Percentiles rank a stretch among this genome's conserved stretches.
These are phyloP conservation scores for Globisporangium viniferum DNA, from an alignment of 352 stramenopile species.

Conservation along the genomic window DNA sequence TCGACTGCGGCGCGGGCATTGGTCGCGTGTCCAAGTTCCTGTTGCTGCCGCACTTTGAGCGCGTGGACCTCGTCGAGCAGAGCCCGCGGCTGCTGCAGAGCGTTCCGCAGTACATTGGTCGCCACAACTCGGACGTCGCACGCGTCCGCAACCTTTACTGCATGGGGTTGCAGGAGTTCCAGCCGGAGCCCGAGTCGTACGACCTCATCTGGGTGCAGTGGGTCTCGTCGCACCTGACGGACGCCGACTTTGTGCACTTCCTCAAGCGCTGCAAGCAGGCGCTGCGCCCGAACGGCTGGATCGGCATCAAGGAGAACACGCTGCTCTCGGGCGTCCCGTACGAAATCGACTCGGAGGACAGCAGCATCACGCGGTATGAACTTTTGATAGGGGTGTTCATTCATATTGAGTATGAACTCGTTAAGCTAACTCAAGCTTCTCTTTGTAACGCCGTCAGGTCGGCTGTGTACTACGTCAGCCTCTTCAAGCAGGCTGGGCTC, in stretches of 20 bases:
- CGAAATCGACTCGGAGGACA: conserved; percentile 93
- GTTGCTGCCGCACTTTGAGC: conserved; percentile 83
- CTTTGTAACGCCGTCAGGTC: conserved; percentile 27
- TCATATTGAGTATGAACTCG: background rate
- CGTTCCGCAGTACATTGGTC: conserved; percentile 86
- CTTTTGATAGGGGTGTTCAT: background rate
- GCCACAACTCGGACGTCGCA: conserved; percentile 21
- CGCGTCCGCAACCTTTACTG: conserved; percentile 84
- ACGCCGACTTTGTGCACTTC: conserved; percentile 93
- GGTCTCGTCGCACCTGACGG: conserved; percentile 94
- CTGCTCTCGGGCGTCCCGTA: conserved; percentile 71
- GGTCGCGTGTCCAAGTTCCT: conserved; percentile 94
- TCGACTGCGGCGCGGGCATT: conserved; percentile 91
- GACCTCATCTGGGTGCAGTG: conserved; percentile 98
- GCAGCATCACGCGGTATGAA: conserved; percentile 86
- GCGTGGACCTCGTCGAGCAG: conserved; percentile 94
- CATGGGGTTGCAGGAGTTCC: conserved; percentile 91
- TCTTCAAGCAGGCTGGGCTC: conserved; percentile 91
- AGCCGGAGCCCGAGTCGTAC: conserved; percentile 70
- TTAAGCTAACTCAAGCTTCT: background rate
- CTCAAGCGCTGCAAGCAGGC: conserved; percentile 84
- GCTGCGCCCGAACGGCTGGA: conserved; percentile 53
- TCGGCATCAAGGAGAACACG: conserved; percentile 92
- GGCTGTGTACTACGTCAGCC: conserved; percentile 86
- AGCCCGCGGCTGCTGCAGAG: conserved; percentile 88